Conservation (phyloP, 805 yeast genomes). For the Naumovozyma baii region DNA sequence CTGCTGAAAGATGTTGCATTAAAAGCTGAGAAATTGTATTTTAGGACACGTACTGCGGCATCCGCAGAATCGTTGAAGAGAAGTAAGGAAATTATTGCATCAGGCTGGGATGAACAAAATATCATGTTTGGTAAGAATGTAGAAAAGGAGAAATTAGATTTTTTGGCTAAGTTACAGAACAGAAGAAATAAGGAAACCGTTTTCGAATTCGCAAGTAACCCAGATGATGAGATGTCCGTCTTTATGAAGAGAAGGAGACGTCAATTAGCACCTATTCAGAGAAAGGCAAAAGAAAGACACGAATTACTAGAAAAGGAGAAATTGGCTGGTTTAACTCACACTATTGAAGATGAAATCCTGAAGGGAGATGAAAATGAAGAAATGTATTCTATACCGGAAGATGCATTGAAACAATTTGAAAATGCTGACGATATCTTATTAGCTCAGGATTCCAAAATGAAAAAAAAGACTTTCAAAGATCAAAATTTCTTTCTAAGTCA, state of each 20-base stretch:
- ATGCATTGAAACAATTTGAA: conserved; percentile 33
- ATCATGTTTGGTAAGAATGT: conserved; percentile 65
- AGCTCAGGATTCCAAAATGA: conserved; percentile 20
- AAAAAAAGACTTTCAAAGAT: conserved; percentile 55
- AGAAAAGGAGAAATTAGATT: conserved; percentile 62
- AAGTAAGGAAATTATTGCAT: conserved; percentile 61
- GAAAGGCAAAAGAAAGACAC: conserved; percentile 60
- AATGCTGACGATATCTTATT: conserved; percentile 31
- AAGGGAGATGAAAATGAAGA: conserved; percentile 39
- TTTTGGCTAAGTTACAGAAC: conserved; percentile 62
- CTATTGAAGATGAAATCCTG: conserved; percentile 64
- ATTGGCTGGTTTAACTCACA: conserved; percentile 62
- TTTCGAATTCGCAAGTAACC: conserved; percentile 70
- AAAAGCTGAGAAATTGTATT: conserved; percentile 82
- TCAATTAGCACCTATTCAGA: conserved; percentile 82
- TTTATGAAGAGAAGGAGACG: conserved; percentile 80
- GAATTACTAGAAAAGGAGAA: conserved; percentile 64
- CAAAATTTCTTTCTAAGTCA: conserved; percentile 76
- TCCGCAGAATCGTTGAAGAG: conserved; percentile 79
- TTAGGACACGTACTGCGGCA: conserved; percentile 79
- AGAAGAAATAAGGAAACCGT: conserved; percentile 80
- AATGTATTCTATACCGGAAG: conserved; percentile 39
- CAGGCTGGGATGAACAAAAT: conserved; percentile 88
- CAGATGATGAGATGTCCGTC: conserved; percentile 60
- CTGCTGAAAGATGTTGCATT: conserved; percentile 59